A percentile compares a stretch with the other conserved stretches of the same genome.
Conservation (phyloP, 2,329 filamentous ascomycete species). For the Alternaria sp. region DNA sequence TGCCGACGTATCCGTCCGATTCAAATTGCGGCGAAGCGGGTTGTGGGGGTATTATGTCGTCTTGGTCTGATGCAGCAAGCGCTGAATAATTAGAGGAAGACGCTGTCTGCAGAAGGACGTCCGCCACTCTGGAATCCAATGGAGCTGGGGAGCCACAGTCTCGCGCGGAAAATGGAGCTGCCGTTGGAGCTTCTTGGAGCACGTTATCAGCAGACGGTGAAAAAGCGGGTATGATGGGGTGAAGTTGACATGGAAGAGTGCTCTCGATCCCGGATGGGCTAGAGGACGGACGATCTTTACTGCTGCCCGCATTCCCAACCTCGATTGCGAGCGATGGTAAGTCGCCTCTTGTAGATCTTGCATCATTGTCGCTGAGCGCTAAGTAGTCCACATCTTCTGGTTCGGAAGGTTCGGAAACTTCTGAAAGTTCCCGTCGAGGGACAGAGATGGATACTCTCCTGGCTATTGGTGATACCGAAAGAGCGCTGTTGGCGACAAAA, state of each 20-base stretch:
- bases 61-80: not conserved
- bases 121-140: not conserved
- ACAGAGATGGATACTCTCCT: slow-evolving; percentile 4
- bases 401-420: slow-evolving; percentile 8
- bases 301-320: not conserved
- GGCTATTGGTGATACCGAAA: slow-evolving; percentile 27
- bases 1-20: not conserved
- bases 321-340: slow-evolving; percentile 17
- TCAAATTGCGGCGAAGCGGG: not conserved
- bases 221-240: not conserved
- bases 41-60: slow-evolving; percentile 7
- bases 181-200: not conserved
- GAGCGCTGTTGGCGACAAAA: slow-evolving; percentile 41
- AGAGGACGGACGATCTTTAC: not conserved
- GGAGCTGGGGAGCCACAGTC: not conserved
- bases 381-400: slow-evolving; percentile 5
- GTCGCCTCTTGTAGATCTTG: slow-evolving; percentile 18
- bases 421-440: slow-evolving; percentile 3
- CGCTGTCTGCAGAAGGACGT: not conserved
- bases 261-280: slow-evolving; percentile 5
- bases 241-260: not conserved
- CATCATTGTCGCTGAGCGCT: not conserved
- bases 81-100: not conserved
- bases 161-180: not conserved
- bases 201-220: not conserved